Conservation (phyloP, 2,329 filamentous ascomycete species). For the Fusarium tupiense region DNA sequence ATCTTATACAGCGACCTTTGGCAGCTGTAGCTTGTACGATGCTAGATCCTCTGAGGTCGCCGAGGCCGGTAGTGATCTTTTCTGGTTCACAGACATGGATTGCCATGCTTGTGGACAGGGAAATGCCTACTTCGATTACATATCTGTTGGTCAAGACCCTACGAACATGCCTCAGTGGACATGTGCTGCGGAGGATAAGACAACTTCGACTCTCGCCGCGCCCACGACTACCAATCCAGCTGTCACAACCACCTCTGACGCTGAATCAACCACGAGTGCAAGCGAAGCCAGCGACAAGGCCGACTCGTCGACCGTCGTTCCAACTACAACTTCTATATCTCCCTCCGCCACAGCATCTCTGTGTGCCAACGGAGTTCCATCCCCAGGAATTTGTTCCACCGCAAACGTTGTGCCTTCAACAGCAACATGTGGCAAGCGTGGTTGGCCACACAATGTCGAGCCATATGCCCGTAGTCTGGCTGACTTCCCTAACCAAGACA, state of each 20-base stretch:
- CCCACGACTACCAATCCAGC: neutral
- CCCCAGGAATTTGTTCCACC: constrained; percentile 12
- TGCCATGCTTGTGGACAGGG: constrained; percentile 29
- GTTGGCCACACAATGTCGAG: neutral
- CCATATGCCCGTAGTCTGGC: neutral
- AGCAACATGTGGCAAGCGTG: constrained; percentile 16
- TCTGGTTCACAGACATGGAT: constrained; percentile 30
- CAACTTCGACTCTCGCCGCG: neutral
- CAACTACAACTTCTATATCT: neutral
- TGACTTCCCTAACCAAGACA: constrained; percentile 3
- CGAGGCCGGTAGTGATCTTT: neutral
- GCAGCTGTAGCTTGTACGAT: constrained; percentile 26
- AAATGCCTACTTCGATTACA: constrained; percentile 34
- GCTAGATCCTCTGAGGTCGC: constrained; percentile 27
- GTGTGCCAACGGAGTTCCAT: constrained; percentile 19
- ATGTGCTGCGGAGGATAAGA: constrained; percentile 1
- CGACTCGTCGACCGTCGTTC: neutral
- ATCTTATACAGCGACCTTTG: constrained; percentile 31
- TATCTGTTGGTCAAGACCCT: constrained; percentile 14
- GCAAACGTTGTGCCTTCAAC: neutral
- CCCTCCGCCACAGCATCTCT: neutral
- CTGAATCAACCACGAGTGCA: neutral
- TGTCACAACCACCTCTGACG: neutral
- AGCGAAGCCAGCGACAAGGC: neutral
- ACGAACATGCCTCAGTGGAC: constrained; percentile 4